Percentiles rank a stretch among this genome's conserved stretches.
phyloP scores from a whole-genome alignment of 2,329 filamentous ascomycete species.

The Alternaria metachromatica region DNA sequence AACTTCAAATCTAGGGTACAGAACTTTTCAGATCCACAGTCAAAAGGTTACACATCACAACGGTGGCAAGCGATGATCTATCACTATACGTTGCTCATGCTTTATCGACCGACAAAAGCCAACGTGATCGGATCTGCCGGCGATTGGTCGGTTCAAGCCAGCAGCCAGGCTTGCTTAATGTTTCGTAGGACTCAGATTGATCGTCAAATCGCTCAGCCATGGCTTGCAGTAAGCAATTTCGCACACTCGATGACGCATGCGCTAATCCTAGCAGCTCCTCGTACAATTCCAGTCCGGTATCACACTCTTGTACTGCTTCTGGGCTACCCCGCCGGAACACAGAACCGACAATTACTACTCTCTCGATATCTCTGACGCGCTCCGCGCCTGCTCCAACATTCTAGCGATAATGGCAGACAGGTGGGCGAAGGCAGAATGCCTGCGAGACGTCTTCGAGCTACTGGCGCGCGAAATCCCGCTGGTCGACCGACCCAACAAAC shows the following conservation, averaged over 20 bases:
- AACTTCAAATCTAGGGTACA: conserved; percentile 22
- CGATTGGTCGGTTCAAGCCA: conserved; percentile 30
- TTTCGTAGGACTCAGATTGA: conserved; percentile 28
- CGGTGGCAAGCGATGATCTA: conserved; percentile 31
- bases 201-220: conserved; percentile 27
- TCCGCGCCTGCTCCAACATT: conserved; percentile 47
- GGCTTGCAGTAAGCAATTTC: conserved; percentile 20
- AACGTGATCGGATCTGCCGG: conserved; percentile 23
- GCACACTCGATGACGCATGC: neutral
- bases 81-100: conserved; percentile 24
- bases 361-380: conserved; percentile 41
- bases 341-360: conserved; percentile 36
- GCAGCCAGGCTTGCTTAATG: conserved; percentile 26
- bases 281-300: conserved; percentile 46
- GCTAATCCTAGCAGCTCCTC: conserved; percentile 17
- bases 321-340: conserved; percentile 40
- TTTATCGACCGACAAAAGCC: conserved; percentile 24
- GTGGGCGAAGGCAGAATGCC: conserved; percentile 46
- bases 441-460: conserved; percentile 47
- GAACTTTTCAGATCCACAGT: conserved; percentile 24
- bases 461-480: conserved; percentile 32
- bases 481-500: conserved; percentile 20
- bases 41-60: conserved; percentile 28
- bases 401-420: conserved; percentile 48
- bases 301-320: conserved; percentile 49